phyloP scores from a whole-genome alignment of 2,329 filamentous ascomycete species.

The Clonostachys sp. region DNA sequence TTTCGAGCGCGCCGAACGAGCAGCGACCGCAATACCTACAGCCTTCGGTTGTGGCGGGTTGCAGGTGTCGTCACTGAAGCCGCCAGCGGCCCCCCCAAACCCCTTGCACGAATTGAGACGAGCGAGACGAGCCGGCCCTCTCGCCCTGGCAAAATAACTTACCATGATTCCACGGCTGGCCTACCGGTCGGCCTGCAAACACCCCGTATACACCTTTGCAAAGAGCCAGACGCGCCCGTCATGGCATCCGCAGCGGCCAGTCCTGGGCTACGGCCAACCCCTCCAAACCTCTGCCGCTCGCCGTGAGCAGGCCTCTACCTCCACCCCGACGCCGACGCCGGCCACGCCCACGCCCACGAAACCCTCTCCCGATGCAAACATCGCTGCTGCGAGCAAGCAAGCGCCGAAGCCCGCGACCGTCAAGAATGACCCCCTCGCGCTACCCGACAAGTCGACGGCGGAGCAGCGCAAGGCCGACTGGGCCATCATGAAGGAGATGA shows the following conservation, averaged over 20 bases:
- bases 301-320: constrained; percentile 14
- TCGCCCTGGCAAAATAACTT: neutral
- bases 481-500: constrained; percentile 99
- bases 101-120: constrained; percentile 1
- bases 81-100: constrained; percentile 12
- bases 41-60: constrained; percentile 16
- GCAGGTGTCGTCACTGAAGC: constrained; percentile 6
- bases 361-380: constrained; percentile 5
- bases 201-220: constrained; percentile 18
- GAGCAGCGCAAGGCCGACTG: constrained; percentile 96
- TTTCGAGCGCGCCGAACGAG: constrained; percentile 64
- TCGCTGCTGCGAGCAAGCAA: neutral
- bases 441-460: constrained; percentile 52
- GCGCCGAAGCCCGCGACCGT: constrained; percentile 9
- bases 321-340: constrained; percentile 5
- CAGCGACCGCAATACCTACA: constrained; percentile 82
- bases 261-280: constrained; percentile 11
- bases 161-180: constrained; percentile 30
- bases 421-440: constrained; percentile 20
- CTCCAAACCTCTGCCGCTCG: constrained; percentile 23
- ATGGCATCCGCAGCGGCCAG: constrained; percentile 19
- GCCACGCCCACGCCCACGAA: constrained; percentile 2
- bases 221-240: constrained; percentile 14
- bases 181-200: constrained; percentile 22
- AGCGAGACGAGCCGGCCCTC: no score